phyloP scores from a whole-genome alignment of 2,329 filamentous ascomycete genomes.

The Ophiocordyceps camponoti-floridani region DNA sequence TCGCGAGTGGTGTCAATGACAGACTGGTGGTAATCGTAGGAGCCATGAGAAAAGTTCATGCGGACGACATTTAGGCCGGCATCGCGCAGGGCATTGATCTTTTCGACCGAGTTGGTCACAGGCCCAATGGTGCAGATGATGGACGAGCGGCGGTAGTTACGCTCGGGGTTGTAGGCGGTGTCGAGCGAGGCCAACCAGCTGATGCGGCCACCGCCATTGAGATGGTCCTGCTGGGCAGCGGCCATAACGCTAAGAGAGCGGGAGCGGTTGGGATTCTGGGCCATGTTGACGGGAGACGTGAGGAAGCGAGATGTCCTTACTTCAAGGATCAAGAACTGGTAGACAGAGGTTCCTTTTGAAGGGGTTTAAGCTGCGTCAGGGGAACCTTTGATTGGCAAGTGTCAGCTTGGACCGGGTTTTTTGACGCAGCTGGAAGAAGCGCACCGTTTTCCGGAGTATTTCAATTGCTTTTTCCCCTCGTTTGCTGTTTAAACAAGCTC shows the following conservation, averaged over 20 bases:
- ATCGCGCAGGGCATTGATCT: conserved; percentile 83
- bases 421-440: too few relatives aligned
- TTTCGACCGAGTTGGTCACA: conserved; percentile 96
- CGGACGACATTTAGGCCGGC: conserved; percentile 94
- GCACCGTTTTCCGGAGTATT: too few relatives aligned
- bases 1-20: conserved; percentile 91
- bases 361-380: too few relatives aligned
- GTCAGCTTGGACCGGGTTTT: too few relatives aligned
- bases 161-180: conserved; percentile 71
- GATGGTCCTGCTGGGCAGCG: conserved; percentile 65
- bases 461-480: too few relatives aligned
- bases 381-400: too few relatives aligned
- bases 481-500: too few relatives aligned
- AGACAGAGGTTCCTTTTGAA: neutral
- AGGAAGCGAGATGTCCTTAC: conserved; percentile 1
- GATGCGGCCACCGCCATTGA: conserved; percentile 56
- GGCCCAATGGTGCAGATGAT: conserved; percentile 99
- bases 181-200: conserved; percentile 56
- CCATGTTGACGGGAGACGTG: conserved; percentile 10
- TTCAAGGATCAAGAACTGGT: neutral
- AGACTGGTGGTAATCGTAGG: conserved; percentile 91
- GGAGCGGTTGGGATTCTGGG: conserved; percentile 12
- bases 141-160: conserved; percentile 87
- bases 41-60: conserved; percentile 87
- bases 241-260: conserved; percentile 27